phyloP scores from a whole-genome alignment of 257 asterid species.

The Voacanga thouarsii region DNA sequence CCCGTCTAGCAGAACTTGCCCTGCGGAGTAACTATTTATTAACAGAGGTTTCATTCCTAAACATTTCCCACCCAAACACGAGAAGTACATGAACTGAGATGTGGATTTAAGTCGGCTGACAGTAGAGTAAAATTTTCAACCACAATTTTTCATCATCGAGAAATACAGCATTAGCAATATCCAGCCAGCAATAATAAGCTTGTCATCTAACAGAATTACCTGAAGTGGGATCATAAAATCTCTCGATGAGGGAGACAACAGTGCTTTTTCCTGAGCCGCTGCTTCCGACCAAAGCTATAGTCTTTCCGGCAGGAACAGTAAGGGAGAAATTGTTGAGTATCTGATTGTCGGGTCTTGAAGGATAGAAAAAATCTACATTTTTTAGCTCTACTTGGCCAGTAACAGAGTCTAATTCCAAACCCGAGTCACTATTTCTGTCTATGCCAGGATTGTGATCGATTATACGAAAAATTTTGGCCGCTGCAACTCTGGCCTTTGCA shows the following conservation, averaged over 20 bases:
- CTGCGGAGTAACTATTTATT: constrained; percentile 44
- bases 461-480: constrained; percentile 70
- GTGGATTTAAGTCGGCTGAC: constrained; percentile 1
- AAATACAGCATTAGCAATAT: not conserved
- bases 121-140: not conserved
- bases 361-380: constrained; percentile 63
- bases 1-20: constrained; percentile 72
- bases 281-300: constrained; percentile 84
- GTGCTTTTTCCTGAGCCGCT: constrained; percentile 96
- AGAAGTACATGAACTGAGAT: constrained; percentile 13
- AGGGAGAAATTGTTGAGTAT: constrained; percentile 60
- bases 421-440: constrained; percentile 48
- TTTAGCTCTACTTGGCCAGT: constrained; percentile 74
- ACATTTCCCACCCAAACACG: constrained; percentile 11
- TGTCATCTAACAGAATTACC: constrained; percentile 35
- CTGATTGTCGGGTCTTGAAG: constrained; percentile 69
- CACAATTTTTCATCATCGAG: not conserved
- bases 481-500: constrained; percentile 92
- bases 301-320: constrained; percentile 73
- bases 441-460: constrained; percentile 77
- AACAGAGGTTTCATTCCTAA: constrained; percentile 22
- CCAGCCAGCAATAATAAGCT: not conserved
- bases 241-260: constrained; percentile 85
- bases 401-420: constrained; percentile 62
- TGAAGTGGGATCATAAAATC: constrained; percentile 83